phyloP scores from a whole-genome alignment of 2,329 filamentous ascomycete species.

The Colletotrichum paranaense region DNA sequence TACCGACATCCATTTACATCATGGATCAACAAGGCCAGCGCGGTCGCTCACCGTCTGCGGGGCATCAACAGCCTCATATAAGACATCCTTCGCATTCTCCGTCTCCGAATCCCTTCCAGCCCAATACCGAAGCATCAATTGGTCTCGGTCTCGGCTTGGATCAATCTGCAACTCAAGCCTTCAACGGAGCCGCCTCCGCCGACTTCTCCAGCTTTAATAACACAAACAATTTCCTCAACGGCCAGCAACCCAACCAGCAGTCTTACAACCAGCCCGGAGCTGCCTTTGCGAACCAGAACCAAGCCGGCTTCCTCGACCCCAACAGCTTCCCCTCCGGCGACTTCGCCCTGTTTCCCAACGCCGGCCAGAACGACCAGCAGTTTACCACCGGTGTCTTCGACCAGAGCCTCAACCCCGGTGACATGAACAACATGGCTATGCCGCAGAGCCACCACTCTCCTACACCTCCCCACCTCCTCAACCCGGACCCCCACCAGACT shows the following conservation, averaged over 20 bases:
- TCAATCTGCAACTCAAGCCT: constrained; percentile 56
- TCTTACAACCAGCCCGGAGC: constrained; percentile 51
- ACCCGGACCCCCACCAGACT: constrained; percentile 57
- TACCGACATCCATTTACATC: constrained; percentile 37
- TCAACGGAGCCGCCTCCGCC: constrained; percentile 51
- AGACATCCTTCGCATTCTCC: constrained; percentile 72
- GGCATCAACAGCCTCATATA: constrained; percentile 72
- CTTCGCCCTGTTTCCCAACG: constrained; percentile 70
- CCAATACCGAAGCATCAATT: constrained; percentile 56
- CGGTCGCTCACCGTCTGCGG: constrained; percentile 72
- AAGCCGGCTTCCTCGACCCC: constrained; percentile 59
- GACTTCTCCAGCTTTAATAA: constrained; percentile 60
- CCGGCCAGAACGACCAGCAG: constrained; percentile 62
- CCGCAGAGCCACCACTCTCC: constrained; percentile 67
- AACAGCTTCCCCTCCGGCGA: constrained; percentile 66
- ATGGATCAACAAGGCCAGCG: constrained; percentile 56
- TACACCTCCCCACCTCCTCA: constrained; percentile 66
- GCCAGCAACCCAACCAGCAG: constrained; percentile 56
- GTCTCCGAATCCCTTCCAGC: constrained; percentile 67
- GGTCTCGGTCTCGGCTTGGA: constrained; percentile 71
- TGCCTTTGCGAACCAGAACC: constrained; percentile 54
- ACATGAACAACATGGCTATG: constrained; percentile 65
- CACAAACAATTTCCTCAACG: constrained; percentile 61
- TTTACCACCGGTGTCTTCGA: constrained; percentile 73
- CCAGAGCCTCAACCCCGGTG: constrained; percentile 54